Evolutionary conservation across 371 early-diverging fungal species (phyloP).

Genomic region (Dinochytrium kinnereticum): DNA sequence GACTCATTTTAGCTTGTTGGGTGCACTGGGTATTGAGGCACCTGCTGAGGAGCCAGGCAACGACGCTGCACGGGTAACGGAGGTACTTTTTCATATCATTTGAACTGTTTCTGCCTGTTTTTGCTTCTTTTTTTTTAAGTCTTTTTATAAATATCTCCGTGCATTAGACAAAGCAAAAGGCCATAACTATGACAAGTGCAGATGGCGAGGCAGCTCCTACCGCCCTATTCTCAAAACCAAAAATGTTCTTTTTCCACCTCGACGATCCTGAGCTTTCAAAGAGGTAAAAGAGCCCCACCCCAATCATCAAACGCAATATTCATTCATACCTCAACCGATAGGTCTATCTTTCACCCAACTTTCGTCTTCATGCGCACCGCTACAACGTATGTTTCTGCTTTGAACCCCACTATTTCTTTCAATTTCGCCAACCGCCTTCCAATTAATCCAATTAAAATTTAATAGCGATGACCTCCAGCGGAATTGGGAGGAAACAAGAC

Average conservation of each 20-base stretch:
- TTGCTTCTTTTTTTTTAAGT: background rate
- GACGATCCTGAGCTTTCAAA: background rate
- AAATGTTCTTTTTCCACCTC: constrained; percentile 15
- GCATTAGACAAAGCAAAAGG: no score
- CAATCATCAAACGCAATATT: no score
- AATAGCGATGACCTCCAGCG: constrained; percentile 1
- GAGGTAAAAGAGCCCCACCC: no score
- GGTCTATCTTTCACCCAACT: background rate
- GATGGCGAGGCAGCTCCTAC: no score
- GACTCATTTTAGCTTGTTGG: background rate
- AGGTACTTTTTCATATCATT: background rate
- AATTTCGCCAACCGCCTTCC: background rate
- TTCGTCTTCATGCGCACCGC: background rate
- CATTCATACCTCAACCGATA: no score
- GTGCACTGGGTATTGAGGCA: background rate
- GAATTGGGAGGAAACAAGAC: background rate
- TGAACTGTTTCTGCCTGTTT: background rate
- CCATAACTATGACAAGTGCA: no score
- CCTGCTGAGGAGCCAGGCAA: background rate
- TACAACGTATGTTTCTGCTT: background rate
- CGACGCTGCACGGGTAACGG: no score
- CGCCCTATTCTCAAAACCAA: background rate
- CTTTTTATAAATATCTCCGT: no score
- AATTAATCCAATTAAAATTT: background rate
- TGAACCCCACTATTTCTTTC: background rate